Evolutionary conservation across 495 filamentous ascomycete species (phyloP).

Genomic region (Stereocaulon alpinum): DNA sequence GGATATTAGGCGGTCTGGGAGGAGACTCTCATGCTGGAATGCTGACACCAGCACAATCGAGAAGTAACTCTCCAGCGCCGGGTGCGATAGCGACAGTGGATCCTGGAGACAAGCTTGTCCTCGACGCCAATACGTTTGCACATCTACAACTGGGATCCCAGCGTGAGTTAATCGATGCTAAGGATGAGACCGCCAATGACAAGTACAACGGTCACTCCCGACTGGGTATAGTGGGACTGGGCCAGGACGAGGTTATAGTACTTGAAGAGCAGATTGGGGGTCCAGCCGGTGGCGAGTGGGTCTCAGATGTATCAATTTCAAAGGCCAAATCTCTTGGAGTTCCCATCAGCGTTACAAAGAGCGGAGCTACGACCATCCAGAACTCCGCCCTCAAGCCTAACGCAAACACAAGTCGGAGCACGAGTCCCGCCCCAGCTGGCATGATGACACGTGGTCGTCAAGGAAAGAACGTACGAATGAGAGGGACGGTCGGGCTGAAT

Average conservation of each 20-base stretch:
- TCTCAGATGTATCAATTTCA: conserved; percentile 41
- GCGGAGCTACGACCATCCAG: conserved; percentile 23
- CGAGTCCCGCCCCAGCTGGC: conserved; percentile 48
- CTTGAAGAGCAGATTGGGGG: conserved; percentile 63
- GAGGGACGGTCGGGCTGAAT: conserved; percentile 68
- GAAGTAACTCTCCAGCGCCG: conserved; percentile 41
- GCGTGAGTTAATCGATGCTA: conserved; percentile 55
- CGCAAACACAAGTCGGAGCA: conserved; percentile 45
- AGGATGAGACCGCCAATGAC: conserved; percentile 61
- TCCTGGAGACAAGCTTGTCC: conserved; percentile 52
- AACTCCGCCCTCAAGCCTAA: conserved; percentile 30
- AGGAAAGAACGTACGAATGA: conserved; percentile 50
- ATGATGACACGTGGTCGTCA: conserved; percentile 56
- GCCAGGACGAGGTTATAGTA: conserved; percentile 57
- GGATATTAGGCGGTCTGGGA: conserved; percentile 44
- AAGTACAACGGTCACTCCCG: conserved; percentile 69
- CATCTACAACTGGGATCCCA: conserved; percentile 56
- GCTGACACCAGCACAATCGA: conserved; percentile 49
- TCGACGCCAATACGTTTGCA: conserved; percentile 64
- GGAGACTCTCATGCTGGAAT: conserved; percentile 34
- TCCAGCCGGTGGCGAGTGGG: conserved; percentile 47
- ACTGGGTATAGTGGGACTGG: conserved; percentile 53
- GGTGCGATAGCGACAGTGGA: conserved; percentile 35
- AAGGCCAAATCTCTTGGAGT: conserved; percentile 31
- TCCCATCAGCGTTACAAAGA: conserved; percentile 31